Evolutionary conservation across 2,329 filamentous ascomycete species (phyloP), one percentile per base, ranked within the genome.

Genomic region (Fusarium compactum): DNA sequence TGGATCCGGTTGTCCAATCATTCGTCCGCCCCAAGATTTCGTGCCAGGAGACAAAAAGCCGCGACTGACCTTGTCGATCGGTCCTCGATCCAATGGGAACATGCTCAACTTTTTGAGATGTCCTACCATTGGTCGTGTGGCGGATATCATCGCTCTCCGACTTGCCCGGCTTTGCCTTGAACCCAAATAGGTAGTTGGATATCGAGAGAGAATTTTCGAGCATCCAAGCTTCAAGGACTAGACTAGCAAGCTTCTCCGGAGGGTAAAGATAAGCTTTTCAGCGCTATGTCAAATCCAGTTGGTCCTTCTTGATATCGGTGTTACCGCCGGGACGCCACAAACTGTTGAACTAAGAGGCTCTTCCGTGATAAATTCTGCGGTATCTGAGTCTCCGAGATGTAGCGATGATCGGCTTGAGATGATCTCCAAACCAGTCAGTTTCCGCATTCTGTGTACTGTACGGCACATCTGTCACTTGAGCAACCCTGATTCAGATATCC

Each of bases 131-230:
- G 73, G 73, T 22, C 18, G n/a, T 48, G 45, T 44, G 32, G n/a
- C 55, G 61, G 57, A 58, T 72, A 61, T 67, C 55, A 20, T 69
- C 46, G 54, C 64, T 52, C 70, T 72, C 71, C 73, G 62, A 62
- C 48, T 41, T 64, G 61, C 53, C 71, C 73, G 71, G 62, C 24
- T 38, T 38, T 58, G 60, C 63, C 58, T 50, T 67, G 52, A 22
- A 25, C 63, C 52, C 51, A 40, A 57, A 53, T 60, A 62, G 62
- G 62, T 61, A 66, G 43, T 61, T 67, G 15, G n/a, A 65, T 62
- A 62, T 67, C 62, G 51, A 50, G 63, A 68, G 53, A 63, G 40
- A 58, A 40, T 38, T 56, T 68, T 60, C 40, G 20, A 52, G 40
- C 18, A 24, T 50, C 30, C 20, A 43, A 41, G 38, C 43, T 47